A percentile compares a stretch with the other conserved stretches of the same genome.
phyloP scores from a whole-genome alignment of 257 asterid genomes.

The Ligustrum vulgare region DNA sequence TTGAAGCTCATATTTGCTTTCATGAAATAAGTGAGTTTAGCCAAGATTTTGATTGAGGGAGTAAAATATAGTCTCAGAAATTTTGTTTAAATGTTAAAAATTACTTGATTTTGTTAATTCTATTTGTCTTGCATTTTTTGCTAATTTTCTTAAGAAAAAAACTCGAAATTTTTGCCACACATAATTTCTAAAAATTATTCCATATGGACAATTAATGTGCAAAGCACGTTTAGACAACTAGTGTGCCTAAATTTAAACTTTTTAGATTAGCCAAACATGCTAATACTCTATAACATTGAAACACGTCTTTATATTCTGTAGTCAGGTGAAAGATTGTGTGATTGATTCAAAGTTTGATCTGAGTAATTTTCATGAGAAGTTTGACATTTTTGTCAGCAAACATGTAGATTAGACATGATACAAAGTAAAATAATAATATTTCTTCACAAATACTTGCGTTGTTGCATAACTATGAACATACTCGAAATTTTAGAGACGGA shows the following conservation, averaged over 20 bases:
- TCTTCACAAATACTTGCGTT: not conserved
- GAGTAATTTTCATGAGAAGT: not conserved
- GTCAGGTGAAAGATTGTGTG: not conserved
- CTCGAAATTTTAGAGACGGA: not conserved
- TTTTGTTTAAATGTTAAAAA: too few relatives aligned
- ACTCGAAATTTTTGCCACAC: too few relatives aligned
- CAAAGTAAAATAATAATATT: not conserved
- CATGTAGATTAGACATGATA: not conserved
- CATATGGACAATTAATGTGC: too few relatives aligned
- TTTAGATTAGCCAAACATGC: not conserved
- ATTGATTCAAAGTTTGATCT: not conserved
- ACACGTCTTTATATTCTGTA: not conserved
- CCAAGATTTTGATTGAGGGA: too few relatives aligned
- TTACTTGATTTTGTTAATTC: too few relatives aligned
- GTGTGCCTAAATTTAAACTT: not conserved
- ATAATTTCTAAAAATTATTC: too few relatives aligned
- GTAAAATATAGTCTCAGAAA: too few relatives aligned
- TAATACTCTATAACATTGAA: not conserved
- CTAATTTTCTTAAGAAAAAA: too few relatives aligned
- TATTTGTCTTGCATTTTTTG: too few relatives aligned
- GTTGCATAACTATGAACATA: not conserved
- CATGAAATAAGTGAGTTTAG: too few relatives aligned
- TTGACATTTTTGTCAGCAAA: not conserved
- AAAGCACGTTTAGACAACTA: too few relatives aligned
- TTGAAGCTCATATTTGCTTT: too few relatives aligned